Evolutionary conservation across 306 rosid genomes (phyloP), one percentile per base, ranked within the genome.

Genomic region (Casuarina cunninghamiana): DNA sequence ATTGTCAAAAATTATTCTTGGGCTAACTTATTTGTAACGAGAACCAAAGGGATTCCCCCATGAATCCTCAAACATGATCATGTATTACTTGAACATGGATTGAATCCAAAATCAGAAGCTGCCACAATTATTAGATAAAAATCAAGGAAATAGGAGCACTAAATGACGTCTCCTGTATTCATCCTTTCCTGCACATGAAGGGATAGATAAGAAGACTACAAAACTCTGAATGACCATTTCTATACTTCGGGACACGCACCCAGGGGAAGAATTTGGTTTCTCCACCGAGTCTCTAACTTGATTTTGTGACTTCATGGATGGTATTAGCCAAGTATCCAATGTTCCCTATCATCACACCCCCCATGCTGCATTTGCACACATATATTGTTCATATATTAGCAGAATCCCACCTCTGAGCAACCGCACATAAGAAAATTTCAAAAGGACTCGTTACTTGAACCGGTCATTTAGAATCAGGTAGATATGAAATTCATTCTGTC

Each of bases 381-480:
- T 53, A 75, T 42, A 5, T 41, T 26, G 21, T 68, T 49, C 42
- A 53, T 44, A 13, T 51, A 68, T 77, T 19, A 66, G 37, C 42
- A 54, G 66, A 49, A 11, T 79, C 4, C 2, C 1, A 57, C 68
- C 44, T 42, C 71, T 10, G 3, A 42, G 35, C 17, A 12, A 68
- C 16, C 7, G 41, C n/a, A 42, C 54, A 51, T 1, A 51, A 12
- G 32, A 50, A 72, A 53, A 19, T 41, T 3, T 2, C 49, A n/a
- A 15, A 17, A 16, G 21, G 50, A 17, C 41, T 46, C n/a, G 3
- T 86, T 82, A 88, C 98, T 97, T 92, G 65, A 95, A 90, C 10
- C 97, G 97, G 58, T 96, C 98, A 44, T 95, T 92, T 70, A 93
- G 95, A 77, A 97, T 95, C 96, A 95, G 65, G 80, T 95, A 95